Conservation (phyloP, 2,329 filamentous ascomycete species). For the Aspergillus latus region DNA sequence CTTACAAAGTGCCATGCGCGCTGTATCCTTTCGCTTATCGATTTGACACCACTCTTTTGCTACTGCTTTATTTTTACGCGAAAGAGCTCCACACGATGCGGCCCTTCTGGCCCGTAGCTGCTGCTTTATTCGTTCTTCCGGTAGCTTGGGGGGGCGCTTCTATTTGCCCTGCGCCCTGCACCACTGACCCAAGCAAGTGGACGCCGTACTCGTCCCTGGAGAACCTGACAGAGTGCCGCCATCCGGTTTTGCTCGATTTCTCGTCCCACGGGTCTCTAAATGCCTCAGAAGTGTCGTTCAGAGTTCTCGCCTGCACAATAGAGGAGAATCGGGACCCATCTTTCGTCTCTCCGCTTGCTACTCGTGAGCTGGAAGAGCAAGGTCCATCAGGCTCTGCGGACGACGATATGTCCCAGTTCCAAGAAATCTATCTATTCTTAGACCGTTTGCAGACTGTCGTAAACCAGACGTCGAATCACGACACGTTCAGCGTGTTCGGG, state of each 20-base stretch:
- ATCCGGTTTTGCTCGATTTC: constrained; percentile 9
- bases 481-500: not conserved
- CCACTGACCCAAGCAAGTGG: constrained; percentile 2
- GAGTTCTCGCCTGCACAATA: constrained; percentile 3
- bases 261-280: not conserved
- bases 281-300: not conserved
- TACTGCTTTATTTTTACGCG: not conserved
- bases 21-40: not conserved
- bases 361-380: not conserved
- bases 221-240: constrained; percentile 1
- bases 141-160: not conserved
- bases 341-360: not conserved
- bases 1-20: not conserved
- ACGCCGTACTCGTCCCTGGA: constrained; percentile 4
- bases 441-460: not conserved
- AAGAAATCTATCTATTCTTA: constrained; percentile 1
- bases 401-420: not conserved
- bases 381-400: not conserved
- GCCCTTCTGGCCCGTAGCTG: not conserved
- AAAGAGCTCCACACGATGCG: not conserved
- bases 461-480: not conserved
- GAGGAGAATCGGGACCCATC: not conserved
- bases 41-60: not conserved
- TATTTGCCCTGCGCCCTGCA: constrained; percentile 4
- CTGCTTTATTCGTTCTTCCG: not conserved